These are phyloP conservation scores for Chaetothyriales sp. DNA, from an alignment of 2,329 filamentous ascomycete species.

Conservation along the genomic window DNA sequence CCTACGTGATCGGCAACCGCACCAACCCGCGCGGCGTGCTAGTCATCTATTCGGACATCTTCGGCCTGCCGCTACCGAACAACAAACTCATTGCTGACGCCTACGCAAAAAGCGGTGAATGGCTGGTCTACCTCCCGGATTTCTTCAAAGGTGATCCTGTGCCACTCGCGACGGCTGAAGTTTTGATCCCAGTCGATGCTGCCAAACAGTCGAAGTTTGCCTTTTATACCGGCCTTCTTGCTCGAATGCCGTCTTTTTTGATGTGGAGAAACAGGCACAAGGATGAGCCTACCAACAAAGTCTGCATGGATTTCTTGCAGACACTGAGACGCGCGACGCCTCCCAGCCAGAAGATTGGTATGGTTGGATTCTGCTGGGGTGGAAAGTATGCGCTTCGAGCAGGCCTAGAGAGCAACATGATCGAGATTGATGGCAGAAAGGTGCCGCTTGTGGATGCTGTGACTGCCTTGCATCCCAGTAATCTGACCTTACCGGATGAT, in stretches of 20 bases:
- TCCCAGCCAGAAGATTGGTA: conserved; percentile 38
- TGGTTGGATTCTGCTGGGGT: conserved; percentile 52
- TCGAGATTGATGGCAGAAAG: conserved; percentile 22
- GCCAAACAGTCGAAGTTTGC: conserved; percentile 36
- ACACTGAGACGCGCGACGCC: conserved; percentile 35
- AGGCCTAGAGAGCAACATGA: conserved; percentile 28
- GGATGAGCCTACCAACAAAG: conserved; percentile 39
- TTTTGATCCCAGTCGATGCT: conserved; percentile 43
- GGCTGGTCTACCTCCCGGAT: conserved; percentile 42
- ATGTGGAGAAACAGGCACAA: conserved; percentile 44
- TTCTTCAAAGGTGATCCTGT: conserved; percentile 58
- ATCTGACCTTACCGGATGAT: conserved; percentile 36
- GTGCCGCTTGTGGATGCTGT: conserved; percentile 36
- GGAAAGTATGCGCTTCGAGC: conserved; percentile 40
- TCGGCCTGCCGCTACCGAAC: conserved; percentile 43
- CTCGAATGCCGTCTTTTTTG: conserved; percentile 28
- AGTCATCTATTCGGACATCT: conserved; percentile 42
- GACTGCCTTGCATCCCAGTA: conserved; percentile 42
- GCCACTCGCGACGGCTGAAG: conserved; percentile 39
- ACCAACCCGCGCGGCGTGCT: conserved; percentile 34
- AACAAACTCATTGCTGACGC: conserved; percentile 40
- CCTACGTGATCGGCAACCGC: conserved; percentile 34
- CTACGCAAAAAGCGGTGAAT: conserved; percentile 39
- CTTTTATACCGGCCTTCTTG: conserved; percentile 31
- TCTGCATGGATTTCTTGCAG: conserved; percentile 41